Base-by-base conservation (phyloP, 2,329 filamentous ascomycete species). In the Alternaria gansuensis region DNA sequence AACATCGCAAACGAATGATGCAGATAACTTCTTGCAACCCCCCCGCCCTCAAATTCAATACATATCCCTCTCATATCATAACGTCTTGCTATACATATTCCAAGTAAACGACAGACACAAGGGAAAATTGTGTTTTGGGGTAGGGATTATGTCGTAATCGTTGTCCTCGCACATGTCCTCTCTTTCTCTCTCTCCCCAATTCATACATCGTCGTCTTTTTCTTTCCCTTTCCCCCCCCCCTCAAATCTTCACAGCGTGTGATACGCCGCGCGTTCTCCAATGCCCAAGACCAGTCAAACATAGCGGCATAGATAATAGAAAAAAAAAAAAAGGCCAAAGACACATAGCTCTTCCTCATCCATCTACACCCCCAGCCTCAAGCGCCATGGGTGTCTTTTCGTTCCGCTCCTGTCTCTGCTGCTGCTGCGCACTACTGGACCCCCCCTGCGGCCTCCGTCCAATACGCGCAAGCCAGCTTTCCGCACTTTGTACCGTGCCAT, bases 391-490 rank as follows among this genome's bases (percentile, higher is more conserved):
- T 7, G 63, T 65, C 57, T 69, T 68, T 49, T 70, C 65, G 33
- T 37, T 33, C 46, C 31, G 17, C 39, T 23, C 46, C 39, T n/a
- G 41, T 51, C 41, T 23, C 21, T 28, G 28, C 17, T 17, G 17
- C 17, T 17, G 17, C 17, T 17, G 17, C 17, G 21, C 37, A 40
- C 46, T 52, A 17, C 33, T 51, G 1, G 21, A 36, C 7, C 17
- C 45, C 17, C 59, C 33, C 7, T 41, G 37, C 17, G 66, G 57
- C 57, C 67, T 77, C 39, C 81, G 78, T 34, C 83, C 91, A 58
- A 96, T 82, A 21, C 88, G 84, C 59, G 93, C 90, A 65, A 94
- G 91, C 95, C 95, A 98, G 68, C 89, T 87, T 77, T 98, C 94
- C 0, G 95, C 95, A 69, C 91, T 95, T 54, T 91, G 86, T 52